Conservation (phyloP, 2,329 filamentous ascomycete species). For the Aspergillus caelatus region DNA sequence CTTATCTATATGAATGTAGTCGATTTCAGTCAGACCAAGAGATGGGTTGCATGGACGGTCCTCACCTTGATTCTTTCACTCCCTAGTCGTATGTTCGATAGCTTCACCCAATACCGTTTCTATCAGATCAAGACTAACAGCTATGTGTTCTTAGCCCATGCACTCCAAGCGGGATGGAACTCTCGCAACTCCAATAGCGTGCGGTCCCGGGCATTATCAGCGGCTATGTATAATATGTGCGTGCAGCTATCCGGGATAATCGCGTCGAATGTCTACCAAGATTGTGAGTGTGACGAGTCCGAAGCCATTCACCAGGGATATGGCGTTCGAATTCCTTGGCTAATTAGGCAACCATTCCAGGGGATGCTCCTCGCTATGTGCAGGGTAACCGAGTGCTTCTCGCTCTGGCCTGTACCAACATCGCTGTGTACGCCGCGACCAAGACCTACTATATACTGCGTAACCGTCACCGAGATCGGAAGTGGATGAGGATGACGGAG, state of each 20-base stretch:
- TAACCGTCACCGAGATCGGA: slow-evolving; percentile 31
- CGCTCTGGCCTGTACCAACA: slow-evolving; percentile 25
- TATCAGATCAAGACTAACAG: slow-evolving; percentile 5
- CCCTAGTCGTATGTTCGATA: slow-evolving; percentile 46
- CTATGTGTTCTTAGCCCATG: slow-evolving; percentile 48
- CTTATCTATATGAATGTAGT: slow-evolving; percentile 55
- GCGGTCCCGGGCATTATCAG: slow-evolving; percentile 40
- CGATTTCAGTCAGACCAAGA: slow-evolving; percentile 45
- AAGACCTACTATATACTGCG: slow-evolving; percentile 37
- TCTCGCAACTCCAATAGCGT: slow-evolving; percentile 45
- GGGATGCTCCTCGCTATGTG: slow-evolving; percentile 50
- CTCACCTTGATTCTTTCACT: slow-evolving; percentile 56
- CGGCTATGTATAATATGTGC: slow-evolving; percentile 45
- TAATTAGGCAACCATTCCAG: slow-evolving; percentile 8
- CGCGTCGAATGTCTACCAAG: slow-evolving; percentile 40
- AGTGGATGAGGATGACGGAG: slow-evolving; percentile 36
- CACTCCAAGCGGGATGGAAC: slow-evolving; percentile 51
- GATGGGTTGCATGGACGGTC: slow-evolving; percentile 56
- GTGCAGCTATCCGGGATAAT: slow-evolving; percentile 40
- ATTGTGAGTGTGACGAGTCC: slow-evolving; percentile 17
- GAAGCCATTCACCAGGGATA: background rate
- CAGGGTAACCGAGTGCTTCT: slow-evolving; percentile 43
- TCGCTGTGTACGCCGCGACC: slow-evolving; percentile 30
- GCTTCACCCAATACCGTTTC: background rate
- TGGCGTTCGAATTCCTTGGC: background rate